Evolutionary conservation across 1,284 basidiomycete genomes (phyloP).

Genomic region (Trichosporon sp.): DNA sequence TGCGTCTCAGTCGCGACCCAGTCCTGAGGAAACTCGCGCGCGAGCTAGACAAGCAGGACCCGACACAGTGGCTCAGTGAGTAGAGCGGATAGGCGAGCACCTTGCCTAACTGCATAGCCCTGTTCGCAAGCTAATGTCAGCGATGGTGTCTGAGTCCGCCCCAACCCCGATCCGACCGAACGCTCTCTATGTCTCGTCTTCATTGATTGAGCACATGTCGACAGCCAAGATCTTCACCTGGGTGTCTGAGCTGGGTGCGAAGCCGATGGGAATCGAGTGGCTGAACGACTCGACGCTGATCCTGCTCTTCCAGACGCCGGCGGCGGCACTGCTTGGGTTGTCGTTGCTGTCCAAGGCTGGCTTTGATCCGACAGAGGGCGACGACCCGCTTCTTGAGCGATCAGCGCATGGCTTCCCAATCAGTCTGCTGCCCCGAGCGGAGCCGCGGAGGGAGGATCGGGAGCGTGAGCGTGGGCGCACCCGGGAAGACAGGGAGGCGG

Average conservation of each 20-base stretch:
- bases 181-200: conserved; percentile 35
- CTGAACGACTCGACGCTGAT: conserved; percentile 42
- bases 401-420: conserved; percentile 37
- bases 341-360: conserved; percentile 40
- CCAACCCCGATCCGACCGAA: conserved; percentile 28
- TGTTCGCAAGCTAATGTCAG: conserved; percentile 18
- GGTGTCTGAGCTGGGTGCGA: conserved; percentile 34
- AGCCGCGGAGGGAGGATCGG: conserved; percentile 4
- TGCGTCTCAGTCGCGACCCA: conserved; percentile 31
- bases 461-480: neutral
- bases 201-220: conserved; percentile 41
- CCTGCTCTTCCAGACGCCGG: conserved; percentile 36
- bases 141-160: conserved; percentile 28
- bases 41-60: conserved; percentile 39
- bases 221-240: conserved; percentile 43
- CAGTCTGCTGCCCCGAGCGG: conserved; percentile 29
- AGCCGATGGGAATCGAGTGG: conserved; percentile 45
- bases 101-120: no score
- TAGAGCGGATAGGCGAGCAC: neutral
- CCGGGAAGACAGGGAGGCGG: neutral
- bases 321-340: conserved; percentile 33
- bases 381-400: conserved; percentile 40
- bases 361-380: conserved; percentile 42
- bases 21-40: conserved; percentile 37
- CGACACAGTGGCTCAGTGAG: conserved; percentile 37